Percentiles rank a stretch among this genome's conserved stretches.
These are phyloP conservation scores for Yarrowia phangngaensis DNA, from an alignment of 805 yeast species.

Conservation along the genomic window DNA sequence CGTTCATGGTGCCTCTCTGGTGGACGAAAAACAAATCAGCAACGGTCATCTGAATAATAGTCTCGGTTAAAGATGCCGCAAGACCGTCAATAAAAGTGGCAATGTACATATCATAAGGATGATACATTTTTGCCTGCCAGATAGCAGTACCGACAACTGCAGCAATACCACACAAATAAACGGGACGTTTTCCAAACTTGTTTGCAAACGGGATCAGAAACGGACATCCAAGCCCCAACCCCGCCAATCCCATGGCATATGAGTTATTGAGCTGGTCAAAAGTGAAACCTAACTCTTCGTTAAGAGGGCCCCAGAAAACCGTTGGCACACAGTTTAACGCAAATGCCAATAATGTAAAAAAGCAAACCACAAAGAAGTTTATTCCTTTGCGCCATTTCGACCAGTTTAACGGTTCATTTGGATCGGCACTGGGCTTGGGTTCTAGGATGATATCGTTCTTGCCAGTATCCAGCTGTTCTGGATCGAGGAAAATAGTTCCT, in stretches of 20 bases:
- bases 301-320: slow-evolving; percentile 28
- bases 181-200: slow-evolving; percentile 29
- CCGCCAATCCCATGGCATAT: slow-evolving; percentile 27
- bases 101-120: slow-evolving; percentile 28
- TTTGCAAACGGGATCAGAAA: slow-evolving; percentile 29
- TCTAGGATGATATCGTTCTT: slow-evolving; percentile 20
- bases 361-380: slow-evolving; percentile 25
- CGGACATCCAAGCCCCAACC: slow-evolving; percentile 29
- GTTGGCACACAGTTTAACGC: slow-evolving; percentile 27
- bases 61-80: slow-evolving; percentile 27
- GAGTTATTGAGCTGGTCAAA: slow-evolving; percentile 27
- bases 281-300: slow-evolving; percentile 27
- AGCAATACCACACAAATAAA: slow-evolving; percentile 27
- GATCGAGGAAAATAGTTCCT: slow-evolving; percentile 22
- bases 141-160: slow-evolving; percentile 21
- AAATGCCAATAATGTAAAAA: slow-evolving; percentile 26
- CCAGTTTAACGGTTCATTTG: slow-evolving; percentile 30
- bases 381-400: slow-evolving; percentile 21
- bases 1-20: slow-evolving; percentile 34
- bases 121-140: slow-evolving; percentile 29
- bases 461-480: slow-evolving; percentile 15
- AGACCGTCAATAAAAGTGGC: slow-evolving; percentile 27
- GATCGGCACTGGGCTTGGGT: slow-evolving; percentile 24
- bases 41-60: slow-evolving; percentile 32
- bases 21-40: slow-evolving; percentile 34